Conservation (phyloP, 2,329 filamentous ascomycete genomes). For the Didymella pomorum region DNA sequence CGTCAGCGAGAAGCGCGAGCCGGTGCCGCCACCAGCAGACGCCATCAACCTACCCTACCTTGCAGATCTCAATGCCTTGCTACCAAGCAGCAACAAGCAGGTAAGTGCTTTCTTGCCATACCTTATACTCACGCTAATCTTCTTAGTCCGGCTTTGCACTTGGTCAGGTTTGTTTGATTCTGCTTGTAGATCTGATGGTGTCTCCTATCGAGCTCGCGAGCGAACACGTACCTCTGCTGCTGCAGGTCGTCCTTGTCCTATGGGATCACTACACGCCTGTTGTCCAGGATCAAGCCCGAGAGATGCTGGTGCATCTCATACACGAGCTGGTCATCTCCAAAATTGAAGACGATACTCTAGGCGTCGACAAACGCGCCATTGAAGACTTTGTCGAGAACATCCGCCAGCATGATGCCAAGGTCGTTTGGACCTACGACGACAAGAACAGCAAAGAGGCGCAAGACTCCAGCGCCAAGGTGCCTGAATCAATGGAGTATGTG, state of each 20-base stretch:
- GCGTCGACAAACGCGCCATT: constrained; percentile 75
- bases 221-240: constrained; percentile 82
- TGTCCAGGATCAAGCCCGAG: constrained; percentile 94
- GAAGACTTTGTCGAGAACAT: constrained; percentile 90
- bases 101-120: constrained; percentile 19
- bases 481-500: constrained; percentile 84
- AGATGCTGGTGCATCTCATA: constrained; percentile 97
- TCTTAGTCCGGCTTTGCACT: constrained; percentile 79
- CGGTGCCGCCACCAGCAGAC: constrained; percentile 69
- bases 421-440: constrained; percentile 95
- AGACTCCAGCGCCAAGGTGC: constrained; percentile 80
- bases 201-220: constrained; percentile 81
- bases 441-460: constrained; percentile 76
- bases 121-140: constrained; percentile 26
- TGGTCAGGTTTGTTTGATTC: constrained; percentile 89
- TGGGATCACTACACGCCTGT: constrained; percentile 98
- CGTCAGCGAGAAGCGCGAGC: constrained; percentile 81
- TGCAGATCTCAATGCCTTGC: constrained; percentile 61
- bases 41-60: constrained; percentile 82
- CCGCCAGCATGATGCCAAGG: constrained; percentile 80
- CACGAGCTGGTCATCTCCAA: constrained; percentile 90
- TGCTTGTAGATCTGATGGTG: constrained; percentile 95
- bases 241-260: constrained; percentile 90
- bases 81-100: constrained; percentile 45
- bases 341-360: constrained; percentile 72